These are phyloP conservation scores for Rugonectria rugulosa DNA, from an alignment of 2,329 filamentous ascomycete genomes.

Conservation along the genomic window DNA sequence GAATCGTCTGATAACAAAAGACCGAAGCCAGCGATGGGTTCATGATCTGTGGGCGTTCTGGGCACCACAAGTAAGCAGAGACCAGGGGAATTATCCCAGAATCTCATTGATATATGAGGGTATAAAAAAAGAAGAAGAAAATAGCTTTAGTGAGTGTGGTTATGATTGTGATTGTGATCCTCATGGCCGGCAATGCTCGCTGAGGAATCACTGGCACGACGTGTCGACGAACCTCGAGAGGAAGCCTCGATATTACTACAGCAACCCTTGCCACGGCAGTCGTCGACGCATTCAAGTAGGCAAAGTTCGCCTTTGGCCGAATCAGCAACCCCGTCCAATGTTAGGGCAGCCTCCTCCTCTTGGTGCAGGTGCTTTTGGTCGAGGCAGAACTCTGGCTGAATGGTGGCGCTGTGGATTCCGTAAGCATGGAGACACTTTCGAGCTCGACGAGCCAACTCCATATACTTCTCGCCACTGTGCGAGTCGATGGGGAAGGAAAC, in stretches of 20 bases:
- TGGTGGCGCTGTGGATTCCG: slow-evolving; percentile 95
- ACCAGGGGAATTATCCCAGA: neutral
- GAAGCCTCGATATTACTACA: slow-evolving; percentile 43
- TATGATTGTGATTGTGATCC: slow-evolving; percentile 27
- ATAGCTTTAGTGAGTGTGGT: slow-evolving; percentile 17
- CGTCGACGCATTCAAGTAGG: slow-evolving; percentile 56
- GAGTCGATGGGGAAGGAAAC: slow-evolving; percentile 89
- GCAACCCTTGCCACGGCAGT: slow-evolving; percentile 45
- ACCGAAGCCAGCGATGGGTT: slow-evolving; percentile 12
- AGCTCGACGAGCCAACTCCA: slow-evolving; percentile 84
- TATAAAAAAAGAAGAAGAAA: slow-evolving; percentile 1
- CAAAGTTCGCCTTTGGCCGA: slow-evolving; percentile 48
- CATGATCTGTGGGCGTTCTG: neutral
- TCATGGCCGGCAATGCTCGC: slow-evolving; percentile 32
- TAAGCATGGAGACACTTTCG: slow-evolving; percentile 91
- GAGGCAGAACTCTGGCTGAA: slow-evolving; percentile 87
- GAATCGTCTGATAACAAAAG: slow-evolving; percentile 22
- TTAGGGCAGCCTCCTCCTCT: slow-evolving; percentile 45
- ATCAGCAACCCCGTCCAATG: slow-evolving; percentile 45
- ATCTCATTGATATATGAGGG: slow-evolving; percentile 10
- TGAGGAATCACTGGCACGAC: slow-evolving; percentile 46
- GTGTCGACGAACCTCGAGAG: slow-evolving; percentile 46
- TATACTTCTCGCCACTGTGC: slow-evolving; percentile 81
- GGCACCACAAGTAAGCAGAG: neutral
- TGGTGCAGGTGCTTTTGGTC: slow-evolving; percentile 55